Conservation (phyloP, 176 grass and related monocot species). For the Zea mays region Zm-B73-REFERENCE-NAM-5.0 NC_050097.1:213888501-213889000, state of each 20-base stretch:
- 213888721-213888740: not conserved
- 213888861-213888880: not conserved
- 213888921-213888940: slow-evolving; percentile 1
- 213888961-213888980: not conserved
- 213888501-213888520: slow-evolving; percentile 69
- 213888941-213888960: not conserved
- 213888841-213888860: slow-evolving; percentile 3
- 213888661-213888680: slow-evolving; percentile 99
- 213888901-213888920: not conserved
- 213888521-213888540: slow-evolving; percentile 60
- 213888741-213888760: slow-evolving; percentile 6
- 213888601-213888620: slow-evolving; percentile 99
- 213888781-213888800: slow-evolving; percentile 26
- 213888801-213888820: slow-evolving; percentile 13
- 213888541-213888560: slow-evolving; percentile 59
- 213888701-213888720: not conserved
- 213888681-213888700: slow-evolving; percentile 77
- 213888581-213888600: slow-evolving; percentile 83
- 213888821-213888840: slow-evolving; percentile 26
- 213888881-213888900: not conserved
- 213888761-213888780: not conserved
- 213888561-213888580: slow-evolving; percentile 63
- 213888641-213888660: slow-evolving; percentile 99
- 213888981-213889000: not conserved
- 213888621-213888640: slow-evolving; percentile 99